Conservation (phyloP, 1,284 basidiomycete species). For the Sanghuangporus baumii region DNA sequence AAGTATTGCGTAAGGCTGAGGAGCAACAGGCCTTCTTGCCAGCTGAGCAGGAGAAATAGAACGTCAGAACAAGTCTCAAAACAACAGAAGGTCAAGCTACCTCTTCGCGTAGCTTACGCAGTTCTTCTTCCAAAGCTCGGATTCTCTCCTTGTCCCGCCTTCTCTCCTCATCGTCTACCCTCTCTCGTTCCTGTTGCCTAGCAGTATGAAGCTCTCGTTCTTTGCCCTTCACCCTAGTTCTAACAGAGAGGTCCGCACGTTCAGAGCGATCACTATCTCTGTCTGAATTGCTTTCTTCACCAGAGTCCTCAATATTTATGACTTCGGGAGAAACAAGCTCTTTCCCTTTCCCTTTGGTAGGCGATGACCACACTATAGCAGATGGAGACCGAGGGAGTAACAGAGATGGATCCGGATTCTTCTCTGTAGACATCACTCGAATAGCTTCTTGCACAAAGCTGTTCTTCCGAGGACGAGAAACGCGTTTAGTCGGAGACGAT, state of each 20-base stretch:
- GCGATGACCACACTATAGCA: background rate
- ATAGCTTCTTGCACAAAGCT: background rate
- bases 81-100: constrained; percentile 31
- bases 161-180: constrained; percentile 37
- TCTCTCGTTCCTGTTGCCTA: constrained; percentile 35
- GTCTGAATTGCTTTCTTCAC: background rate
- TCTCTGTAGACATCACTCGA: background rate
- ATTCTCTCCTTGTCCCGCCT: constrained; percentile 59
- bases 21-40: constrained; percentile 33
- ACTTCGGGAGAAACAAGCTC: background rate
- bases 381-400: constrained; percentile 3
- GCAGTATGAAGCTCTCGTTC: constrained; percentile 53
- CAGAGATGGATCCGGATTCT: background rate
- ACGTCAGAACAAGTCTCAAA: background rate
- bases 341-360: constrained; percentile 10
- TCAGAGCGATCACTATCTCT: background rate
- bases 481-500: constrained; percentile 15
- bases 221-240: constrained; percentile 41
- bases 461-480: background rate
- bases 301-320: background rate
- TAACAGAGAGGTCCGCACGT: constrained; percentile 2
- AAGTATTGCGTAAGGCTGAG: constrained; percentile 24
- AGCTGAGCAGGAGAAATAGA: constrained; percentile 33
- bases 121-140: constrained; percentile 59
- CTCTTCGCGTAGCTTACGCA: constrained; percentile 55